Evolutionary conservation across 768 basidiomycete species (phyloP).

Genomic region (Dictyophora rubrovolvata): DNA sequence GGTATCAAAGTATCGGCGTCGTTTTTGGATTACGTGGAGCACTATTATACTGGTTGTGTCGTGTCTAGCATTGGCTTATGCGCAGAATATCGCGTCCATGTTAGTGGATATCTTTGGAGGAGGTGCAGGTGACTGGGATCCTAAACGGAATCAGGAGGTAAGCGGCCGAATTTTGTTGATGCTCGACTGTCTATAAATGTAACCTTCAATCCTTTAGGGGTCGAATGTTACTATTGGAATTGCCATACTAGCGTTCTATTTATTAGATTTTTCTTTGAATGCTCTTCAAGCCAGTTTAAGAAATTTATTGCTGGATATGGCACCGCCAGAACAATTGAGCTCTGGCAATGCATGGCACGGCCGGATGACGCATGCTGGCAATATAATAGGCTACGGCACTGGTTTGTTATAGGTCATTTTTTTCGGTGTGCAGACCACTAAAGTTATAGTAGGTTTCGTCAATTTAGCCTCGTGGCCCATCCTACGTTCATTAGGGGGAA

Average conservation of each 20-base stretch:
- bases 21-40: slow-evolving; percentile 90
- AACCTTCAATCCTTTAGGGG: slow-evolving; percentile 32
- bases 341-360: slow-evolving; percentile 98
- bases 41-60: slow-evolving; percentile 71
- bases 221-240: slow-evolving; percentile 67
- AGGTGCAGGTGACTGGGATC: slow-evolving; percentile 83
- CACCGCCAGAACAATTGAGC: slow-evolving; percentile 81
- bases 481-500: slow-evolving; percentile 73
- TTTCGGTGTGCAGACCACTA: not conserved
- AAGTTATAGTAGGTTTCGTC: slow-evolving; percentile 52
- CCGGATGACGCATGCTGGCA: slow-evolving; percentile 93
- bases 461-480: slow-evolving; percentile 76
- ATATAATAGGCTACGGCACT: slow-evolving; percentile 89
- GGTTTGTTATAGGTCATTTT: slow-evolving; percentile 36
- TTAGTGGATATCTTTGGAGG: slow-evolving; percentile 69
- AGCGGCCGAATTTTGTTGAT: slow-evolving; percentile 14
- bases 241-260: slow-evolving; percentile 83
- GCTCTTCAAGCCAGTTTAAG: slow-evolving; percentile 87
- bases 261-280: slow-evolving; percentile 96
- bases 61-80: slow-evolving; percentile 76
- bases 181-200: not conserved
- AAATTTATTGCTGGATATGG: slow-evolving; percentile 87
- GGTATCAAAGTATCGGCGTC: slow-evolving; percentile 76
- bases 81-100: slow-evolving; percentile 56
- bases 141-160: slow-evolving; percentile 53